Conservation (phyloP, 768 basidiomycete species). For the Tephrocybe sp. region DNA sequence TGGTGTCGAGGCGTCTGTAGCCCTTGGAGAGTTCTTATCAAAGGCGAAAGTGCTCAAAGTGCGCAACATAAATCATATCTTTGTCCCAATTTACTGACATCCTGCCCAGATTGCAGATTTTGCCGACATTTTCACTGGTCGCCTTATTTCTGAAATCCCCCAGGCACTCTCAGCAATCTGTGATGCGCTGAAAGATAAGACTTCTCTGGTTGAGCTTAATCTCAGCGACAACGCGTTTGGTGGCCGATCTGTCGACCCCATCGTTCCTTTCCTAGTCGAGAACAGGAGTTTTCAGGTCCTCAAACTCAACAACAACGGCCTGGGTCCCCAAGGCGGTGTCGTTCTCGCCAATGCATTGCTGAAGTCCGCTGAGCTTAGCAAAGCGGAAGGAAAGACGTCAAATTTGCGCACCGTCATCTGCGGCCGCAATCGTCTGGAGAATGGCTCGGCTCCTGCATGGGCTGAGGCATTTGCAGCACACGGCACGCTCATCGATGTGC, state of each 20-base stretch:
- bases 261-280: constrained; percentile 83
- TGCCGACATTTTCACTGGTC: constrained; percentile 96
- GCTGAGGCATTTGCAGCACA: constrained; percentile 87
- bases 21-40: constrained; percentile 75
- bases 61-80: constrained; percentile 20
- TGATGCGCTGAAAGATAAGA: constrained; percentile 77
- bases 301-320: constrained; percentile 94
- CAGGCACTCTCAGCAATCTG: constrained; percentile 85
- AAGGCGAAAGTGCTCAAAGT: constrained; percentile 72
- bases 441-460: constrained; percentile 81
- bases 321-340: constrained; percentile 85
- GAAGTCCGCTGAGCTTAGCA: constrained; percentile 68
- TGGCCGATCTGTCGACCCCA: constrained; percentile 89
- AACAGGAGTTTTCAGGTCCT: constrained; percentile 83
- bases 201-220: constrained; percentile 81
- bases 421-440: constrained; percentile 94
- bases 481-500: constrained; percentile 75
- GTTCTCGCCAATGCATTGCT: constrained; percentile 83
- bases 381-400: constrained; percentile 64
- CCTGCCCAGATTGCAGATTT: constrained; percentile 83
- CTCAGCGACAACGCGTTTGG: constrained; percentile 97
- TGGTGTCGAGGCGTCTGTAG: constrained; percentile 85
- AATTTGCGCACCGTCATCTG: constrained; percentile 81
- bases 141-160: constrained; percentile 94
- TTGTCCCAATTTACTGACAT: not conserved